Evolutionary conservation across 140 eudicot genomes (phyloP).

Genomic region (Senecio squalidus): DNA sequence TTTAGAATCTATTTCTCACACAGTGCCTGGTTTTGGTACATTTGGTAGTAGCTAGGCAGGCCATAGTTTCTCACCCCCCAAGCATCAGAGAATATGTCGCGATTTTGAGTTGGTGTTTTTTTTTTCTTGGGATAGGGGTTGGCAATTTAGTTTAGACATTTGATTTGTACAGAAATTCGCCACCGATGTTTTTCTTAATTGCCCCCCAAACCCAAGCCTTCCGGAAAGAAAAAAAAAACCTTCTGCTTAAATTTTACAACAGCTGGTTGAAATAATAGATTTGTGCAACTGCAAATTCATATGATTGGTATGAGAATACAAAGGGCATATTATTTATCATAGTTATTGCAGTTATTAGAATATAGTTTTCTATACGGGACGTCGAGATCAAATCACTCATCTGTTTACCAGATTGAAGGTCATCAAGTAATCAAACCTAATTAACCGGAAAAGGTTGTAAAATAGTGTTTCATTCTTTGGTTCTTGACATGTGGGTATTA

Average conservation of each 20-base stretch:
- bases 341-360: too few species aligned
- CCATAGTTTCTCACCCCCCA: constrained; percentile 19
- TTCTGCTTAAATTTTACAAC: constrained; percentile 11
- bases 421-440: too few species aligned
- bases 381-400: too few species aligned
- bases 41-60: constrained; percentile 34
- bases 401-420: too few species aligned
- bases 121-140: constrained; percentile 26
- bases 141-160: constrained; percentile 31
- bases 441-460: too few species aligned
- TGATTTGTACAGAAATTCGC: constrained; percentile 35
- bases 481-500: too few species aligned
- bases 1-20: constrained; percentile 4
- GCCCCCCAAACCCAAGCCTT: constrained; percentile 18
- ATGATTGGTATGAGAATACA: neutral
- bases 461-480: too few species aligned
- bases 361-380: too few species aligned
- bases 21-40: constrained; percentile 39
- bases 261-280: constrained; percentile 27
- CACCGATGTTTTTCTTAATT: constrained; percentile 21
- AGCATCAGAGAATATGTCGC: constrained; percentile 21
- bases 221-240: neutral
- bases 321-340: neutral
- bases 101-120: constrained; percentile 33
- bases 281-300: constrained; percentile 17